Base-by-base conservation (phyloP, 192 early-diverging fungal species). In the Linderina pennispora region DNA sequence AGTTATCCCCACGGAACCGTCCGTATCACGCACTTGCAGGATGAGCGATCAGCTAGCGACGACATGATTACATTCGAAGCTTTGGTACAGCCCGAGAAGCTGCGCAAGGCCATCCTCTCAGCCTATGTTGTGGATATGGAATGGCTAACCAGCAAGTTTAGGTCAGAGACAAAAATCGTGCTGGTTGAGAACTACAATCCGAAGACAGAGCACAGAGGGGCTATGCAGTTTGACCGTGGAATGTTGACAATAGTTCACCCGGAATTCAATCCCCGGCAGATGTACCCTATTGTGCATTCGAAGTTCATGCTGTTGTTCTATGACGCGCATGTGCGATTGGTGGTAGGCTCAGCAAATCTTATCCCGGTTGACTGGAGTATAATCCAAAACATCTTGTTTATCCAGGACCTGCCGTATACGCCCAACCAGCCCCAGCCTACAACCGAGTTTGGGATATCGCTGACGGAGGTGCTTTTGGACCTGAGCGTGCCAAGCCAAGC, bases 251-350 rank as follows among this genome's bases (percentile, higher is more conserved):
- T 28, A 3, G 17, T 51, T 0, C 3, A 23, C 8, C 57, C 65
- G 6, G 57, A 59, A 35, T 15, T 60, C 36, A n/a, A n/a, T 25
- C 40, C 8, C 35, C 20, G 15, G 46, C 48, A 7, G 3, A 32
- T 0, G 48, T 46, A n/a, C 1, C 65, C 59, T 36, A 55, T 67
- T 4, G 48, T 67, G 48, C 65, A 67, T 35, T 23, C 48, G 4
- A 67, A 67, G 23, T 4, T 67, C 0, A 55, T 67, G 48, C 22
- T 67, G 0, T 23, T 67, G 8, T 59, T 60, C 40, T 61, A 49
- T 16, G 3, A 31, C 1, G 2, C 18, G 0, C 25, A 23, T 18
- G 23, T 68, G 38, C 45, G 65, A 17, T 45, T 68, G 8, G 51
- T 57, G 1, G 50, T 56, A 0, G 37, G 36, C 0, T 44, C 65